Percentiles rank a stretch among this genome's conserved stretches.
These are phyloP conservation scores for Cytospora paraplurivora DNA, from an alignment of 2,329 filamentous ascomycete genomes.

Conservation along the genomic window DNA sequence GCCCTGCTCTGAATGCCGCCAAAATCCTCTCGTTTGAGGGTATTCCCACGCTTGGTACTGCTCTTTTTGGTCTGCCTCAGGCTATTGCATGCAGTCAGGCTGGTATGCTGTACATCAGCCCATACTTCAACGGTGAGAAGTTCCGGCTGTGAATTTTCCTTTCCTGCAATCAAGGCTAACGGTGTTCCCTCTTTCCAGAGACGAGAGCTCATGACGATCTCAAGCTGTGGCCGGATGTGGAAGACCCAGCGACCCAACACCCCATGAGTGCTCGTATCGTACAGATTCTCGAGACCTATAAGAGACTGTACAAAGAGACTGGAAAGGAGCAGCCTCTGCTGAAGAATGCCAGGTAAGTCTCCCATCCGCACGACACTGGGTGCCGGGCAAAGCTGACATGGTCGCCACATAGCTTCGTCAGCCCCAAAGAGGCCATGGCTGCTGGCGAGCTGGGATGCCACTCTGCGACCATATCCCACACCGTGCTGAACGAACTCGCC, in stretches of 20 bases:
- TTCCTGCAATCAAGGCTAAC: neutral
- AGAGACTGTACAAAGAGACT: constrained; percentile 47
- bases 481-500: constrained; percentile 42
- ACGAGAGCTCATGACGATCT: constrained; percentile 46
- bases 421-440: constrained; percentile 48
- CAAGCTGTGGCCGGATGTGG: constrained; percentile 48
- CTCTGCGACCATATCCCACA: constrained; percentile 47
- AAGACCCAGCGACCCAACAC: constrained; percentile 50
- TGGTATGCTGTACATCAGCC: constrained; percentile 50
- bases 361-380: neutral
- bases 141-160: neutral
- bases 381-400: constrained; percentile 16
- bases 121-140: constrained; percentile 49
- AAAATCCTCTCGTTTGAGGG: constrained; percentile 46
- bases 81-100: constrained; percentile 53
- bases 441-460: constrained; percentile 50
- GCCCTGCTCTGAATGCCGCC: constrained; percentile 49
- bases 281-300: constrained; percentile 53
- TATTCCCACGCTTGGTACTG: constrained; percentile 50
- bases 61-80: constrained; percentile 50
- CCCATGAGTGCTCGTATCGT: constrained; percentile 50
- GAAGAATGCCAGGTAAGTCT: constrained; percentile 46
- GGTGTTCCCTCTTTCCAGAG: constrained; percentile 37
- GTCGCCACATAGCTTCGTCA: constrained; percentile 41
- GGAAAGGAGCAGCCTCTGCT: constrained; percentile 51